Percentiles rank a stretch among this genome's conserved stretches.
phyloP scores from a whole-genome alignment of 306 rosid species.

The Cucurbita moschata region DNA sequence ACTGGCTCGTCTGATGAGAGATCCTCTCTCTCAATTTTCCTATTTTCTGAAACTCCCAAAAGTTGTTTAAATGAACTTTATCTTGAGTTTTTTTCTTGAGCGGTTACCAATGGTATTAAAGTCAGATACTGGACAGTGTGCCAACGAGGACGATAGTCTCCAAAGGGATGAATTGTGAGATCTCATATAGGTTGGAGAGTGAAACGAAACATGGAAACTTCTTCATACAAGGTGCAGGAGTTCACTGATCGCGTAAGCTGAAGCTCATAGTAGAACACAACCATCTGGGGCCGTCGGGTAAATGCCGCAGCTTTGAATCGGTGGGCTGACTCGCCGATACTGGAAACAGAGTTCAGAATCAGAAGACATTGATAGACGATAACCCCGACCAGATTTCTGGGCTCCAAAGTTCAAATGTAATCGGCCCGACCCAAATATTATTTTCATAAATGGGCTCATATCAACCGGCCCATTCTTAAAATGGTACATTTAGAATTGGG shows the following conservation, averaged over 20 bases:
- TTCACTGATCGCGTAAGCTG: conserved; percentile 8
- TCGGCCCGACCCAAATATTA: background rate
- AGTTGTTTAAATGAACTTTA: conserved; percentile 20
- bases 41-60: conserved; percentile 20
- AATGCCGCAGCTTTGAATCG: background rate
- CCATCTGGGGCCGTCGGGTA: background rate
- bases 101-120: too few relatives aligned
- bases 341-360: too few relatives aligned
- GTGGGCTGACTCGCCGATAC: conserved; percentile 3
- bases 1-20: conserved; percentile 15
- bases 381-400: background rate
- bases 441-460: background rate
- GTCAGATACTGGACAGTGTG: too few relatives aligned
- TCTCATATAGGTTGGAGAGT: too few relatives aligned
- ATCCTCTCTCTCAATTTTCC: conserved; percentile 25
- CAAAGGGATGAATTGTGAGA: too few relatives aligned
- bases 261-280: conserved; percentile 12
- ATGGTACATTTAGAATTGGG: background rate
- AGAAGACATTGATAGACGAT: background rate
- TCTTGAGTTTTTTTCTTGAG: conserved; percentile 11
- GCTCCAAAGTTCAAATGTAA: background rate
- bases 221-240: background rate
- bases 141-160: too few relatives aligned
- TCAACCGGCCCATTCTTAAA: background rate
- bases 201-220: too few relatives aligned